Evolutionary conservation across 495 filamentous ascomycete genomes (phyloP), one percentile per base, ranked within the genome.

Genomic region (Lophium mytilinum): DNA sequence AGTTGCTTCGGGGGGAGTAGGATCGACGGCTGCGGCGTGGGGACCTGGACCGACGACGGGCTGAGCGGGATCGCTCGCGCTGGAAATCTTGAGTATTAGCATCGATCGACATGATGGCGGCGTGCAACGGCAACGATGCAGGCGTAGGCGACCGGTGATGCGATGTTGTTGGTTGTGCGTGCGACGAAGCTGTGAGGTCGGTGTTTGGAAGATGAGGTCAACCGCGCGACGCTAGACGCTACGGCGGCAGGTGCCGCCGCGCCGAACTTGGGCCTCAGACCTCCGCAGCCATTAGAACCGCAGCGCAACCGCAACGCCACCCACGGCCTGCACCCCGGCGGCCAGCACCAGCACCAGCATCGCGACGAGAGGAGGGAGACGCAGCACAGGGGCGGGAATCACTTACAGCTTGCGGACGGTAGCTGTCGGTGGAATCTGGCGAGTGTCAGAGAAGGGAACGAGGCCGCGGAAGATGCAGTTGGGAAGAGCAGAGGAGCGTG

Each of bases 61-160:
- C 90, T 60, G 89, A 93, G 72, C 90, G 88, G 74, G 90, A 93
- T 74, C 93, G 87, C 82, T 95, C 91, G 73, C 92, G 90, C 89
- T 96, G 81, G 34, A 54, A 61, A 14, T 42, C 33, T 34, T 61
- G 64, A 36, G 34, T 14, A 48, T 62, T 58, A 62, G 63, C 11
- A 33, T 60, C 56, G 54, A 60, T 60, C 5, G 56, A 57, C 64
- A 63, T 66, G 48, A 49, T 42, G 19, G 47, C 36, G 34, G 37
- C 15, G 41, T 33, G 45, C 18, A 48, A 24, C 14, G 41, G 41
- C 6, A 8, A 17, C 15, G 45, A 18, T 18, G 45, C 17, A 11
- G 45, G 45, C 12, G 21, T 24, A 24, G 21, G 45, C 21, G 15
- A 4, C 33, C 18, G 45, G 45, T 48, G 45, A 48, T 24, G 15